Conservation (phyloP, 192 early-diverging fungal species). For the Haplosporangium gracile region DNA sequence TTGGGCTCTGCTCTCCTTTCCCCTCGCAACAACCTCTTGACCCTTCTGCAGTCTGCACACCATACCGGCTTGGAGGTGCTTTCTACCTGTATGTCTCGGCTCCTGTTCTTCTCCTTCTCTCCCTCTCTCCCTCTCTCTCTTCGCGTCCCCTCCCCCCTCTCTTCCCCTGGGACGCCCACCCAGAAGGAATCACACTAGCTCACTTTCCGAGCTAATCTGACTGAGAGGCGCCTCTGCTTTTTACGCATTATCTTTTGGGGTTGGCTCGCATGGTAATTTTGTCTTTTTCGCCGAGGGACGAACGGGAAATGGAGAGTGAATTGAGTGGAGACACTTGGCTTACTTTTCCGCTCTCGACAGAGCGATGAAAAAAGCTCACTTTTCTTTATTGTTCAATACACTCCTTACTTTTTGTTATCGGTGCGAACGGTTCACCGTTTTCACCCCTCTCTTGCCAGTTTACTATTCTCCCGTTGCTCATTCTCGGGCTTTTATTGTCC, state of each 20-base stretch:
- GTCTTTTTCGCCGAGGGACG: neutral
- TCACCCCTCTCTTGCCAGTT: neutral
- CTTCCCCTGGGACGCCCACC: neutral
- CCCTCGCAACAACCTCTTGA: neutral
- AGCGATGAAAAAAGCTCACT: neutral
- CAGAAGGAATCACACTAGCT: conserved; percentile 1
- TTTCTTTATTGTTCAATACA: conserved; percentile 4
- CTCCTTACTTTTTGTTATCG: conserved; percentile 3
- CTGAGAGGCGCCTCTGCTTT: neutral
- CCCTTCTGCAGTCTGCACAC: neutral
- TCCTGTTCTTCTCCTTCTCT: neutral
- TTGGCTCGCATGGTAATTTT: conserved; percentile 2
- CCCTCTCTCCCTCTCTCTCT: neutral
- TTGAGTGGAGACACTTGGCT: neutral
- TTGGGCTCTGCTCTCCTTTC: neutral
- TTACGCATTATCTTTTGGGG: neutral
- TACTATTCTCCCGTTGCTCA: neutral
- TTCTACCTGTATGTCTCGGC: neutral
- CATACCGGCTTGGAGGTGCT: neutral
- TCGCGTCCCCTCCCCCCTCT: neutral
- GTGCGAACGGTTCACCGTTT: conserved; percentile 1
- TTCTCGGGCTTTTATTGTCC: neutral
- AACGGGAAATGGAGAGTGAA: neutral
- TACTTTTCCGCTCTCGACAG: conserved; percentile 6
- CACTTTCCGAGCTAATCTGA: neutral